Evolutionary conservation across 768 basidiomycete genomes (phyloP), one percentile per base, ranked within the genome.

Genomic region (Trametes elegans): DNA sequence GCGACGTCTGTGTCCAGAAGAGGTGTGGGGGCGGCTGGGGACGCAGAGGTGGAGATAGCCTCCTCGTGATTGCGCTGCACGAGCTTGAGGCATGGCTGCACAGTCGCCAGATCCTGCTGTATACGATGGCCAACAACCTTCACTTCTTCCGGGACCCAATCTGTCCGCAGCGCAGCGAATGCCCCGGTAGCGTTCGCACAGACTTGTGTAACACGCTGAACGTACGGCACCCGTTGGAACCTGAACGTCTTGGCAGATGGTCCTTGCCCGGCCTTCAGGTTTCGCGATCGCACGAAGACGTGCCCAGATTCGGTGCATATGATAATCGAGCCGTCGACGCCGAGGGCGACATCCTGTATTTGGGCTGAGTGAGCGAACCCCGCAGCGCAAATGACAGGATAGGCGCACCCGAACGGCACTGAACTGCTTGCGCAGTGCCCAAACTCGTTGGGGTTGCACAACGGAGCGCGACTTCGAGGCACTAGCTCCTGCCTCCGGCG

Each of bases 261-360:
- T 55, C 64, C 68, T 35, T 63, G 62, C 4, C 58, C 62, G 4
- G 62, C 57, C 59, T 63, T 61, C 18, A 58, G 41, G 36, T 54
- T 59, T 24, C 92, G 81, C 18, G 84, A 78, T 21, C 94, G 87
- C 21, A 95, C 79, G 65, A 88, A 98, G 28, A 96, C 94, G 63
- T 98, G 94, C 0, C 96, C 96, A 4, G 96, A 95, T 58, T 89
- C 84, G 1, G 96, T 98, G 71, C 92, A 97, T 41, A 98, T 79
- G 66, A 97, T 87, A 64, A 97, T 81, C 14, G 88, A 82, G 4
- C 94, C 92, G 59, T 97, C 93, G 1, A 84, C 75, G 18, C 93
- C 92, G 13, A 98, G 76, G 0, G 93, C 93, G 8, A 96, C 88
- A 62, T 98, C 96, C 85, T 88, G 58, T 29, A 6, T 2, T 19